A percentile compares a stretch with the other conserved stretches of the same genome.
Conservation (phyloP, 805 yeast genomes). For the Danielozyma ontarioensis region DNA sequence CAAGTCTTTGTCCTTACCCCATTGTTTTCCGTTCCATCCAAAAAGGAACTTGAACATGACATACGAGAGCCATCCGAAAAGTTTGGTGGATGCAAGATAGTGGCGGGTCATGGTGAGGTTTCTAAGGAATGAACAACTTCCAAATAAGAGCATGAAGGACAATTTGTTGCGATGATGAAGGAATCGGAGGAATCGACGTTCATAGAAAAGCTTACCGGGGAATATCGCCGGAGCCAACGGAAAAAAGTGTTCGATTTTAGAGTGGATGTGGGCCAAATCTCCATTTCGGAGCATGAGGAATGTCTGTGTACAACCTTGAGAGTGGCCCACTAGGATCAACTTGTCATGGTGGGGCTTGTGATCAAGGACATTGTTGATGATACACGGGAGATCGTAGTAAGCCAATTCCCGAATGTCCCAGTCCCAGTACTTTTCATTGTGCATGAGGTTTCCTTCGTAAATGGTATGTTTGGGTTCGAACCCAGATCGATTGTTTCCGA, state of each 20-base stretch:
- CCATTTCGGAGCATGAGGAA: conserved; percentile 58
- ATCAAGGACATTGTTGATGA: conserved; percentile 56
- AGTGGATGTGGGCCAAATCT: conserved; percentile 31
- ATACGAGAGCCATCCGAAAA: conserved; percentile 65
- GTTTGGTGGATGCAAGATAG: conserved; percentile 25
- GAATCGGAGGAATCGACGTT: conserved; percentile 54
- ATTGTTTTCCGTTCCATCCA: conserved; percentile 78
- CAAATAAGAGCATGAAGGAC: conserved; percentile 54
- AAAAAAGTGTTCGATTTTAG: conserved; percentile 60
- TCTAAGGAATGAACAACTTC: conserved; percentile 74
- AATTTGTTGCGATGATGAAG: conserved; percentile 48
- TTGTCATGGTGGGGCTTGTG: conserved; percentile 37
- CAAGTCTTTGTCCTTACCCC: conserved; percentile 55
- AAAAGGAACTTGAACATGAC: conserved; percentile 82
- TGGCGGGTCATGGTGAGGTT: conserved; percentile 58
- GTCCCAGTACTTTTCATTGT: conserved; percentile 68
- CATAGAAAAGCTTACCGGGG: conserved; percentile 72
- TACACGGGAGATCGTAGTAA: conserved; percentile 65
- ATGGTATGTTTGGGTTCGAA: conserved; percentile 60
- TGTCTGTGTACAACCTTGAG: conserved; percentile 90
- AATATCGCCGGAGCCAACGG: conserved; percentile 90
- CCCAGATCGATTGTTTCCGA: conserved; percentile 88
- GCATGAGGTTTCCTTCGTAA: conserved; percentile 29
- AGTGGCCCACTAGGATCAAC: conserved; percentile 71
- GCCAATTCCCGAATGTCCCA: conserved; percentile 92